Conservation (phyloP, 139 green algal species). For the Marvania coccoides region DNA sequence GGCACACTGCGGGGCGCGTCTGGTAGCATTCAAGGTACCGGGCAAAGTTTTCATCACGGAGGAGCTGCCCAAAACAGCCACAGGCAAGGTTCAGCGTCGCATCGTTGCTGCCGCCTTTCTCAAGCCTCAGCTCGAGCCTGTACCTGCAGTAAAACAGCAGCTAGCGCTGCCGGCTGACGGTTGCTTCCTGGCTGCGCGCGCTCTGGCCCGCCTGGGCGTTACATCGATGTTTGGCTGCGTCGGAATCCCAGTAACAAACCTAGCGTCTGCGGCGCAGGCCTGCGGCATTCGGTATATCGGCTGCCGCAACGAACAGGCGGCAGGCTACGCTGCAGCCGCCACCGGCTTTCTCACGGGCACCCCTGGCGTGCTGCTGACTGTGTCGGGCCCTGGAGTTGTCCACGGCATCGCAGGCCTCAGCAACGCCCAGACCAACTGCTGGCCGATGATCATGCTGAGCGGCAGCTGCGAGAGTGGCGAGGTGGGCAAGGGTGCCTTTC, state of each 20-base stretch:
- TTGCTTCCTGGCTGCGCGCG: slow-evolving; percentile 34
- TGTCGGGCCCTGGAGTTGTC: slow-evolving; percentile 68
- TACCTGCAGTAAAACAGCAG: neutral
- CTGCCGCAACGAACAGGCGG: slow-evolving; percentile 80
- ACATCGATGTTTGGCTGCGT: slow-evolving; percentile 71
- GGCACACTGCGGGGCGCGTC: slow-evolving; percentile 20
- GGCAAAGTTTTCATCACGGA: slow-evolving; percentile 54
- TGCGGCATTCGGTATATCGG: slow-evolving; percentile 70
- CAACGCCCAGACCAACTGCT: slow-evolving; percentile 65
- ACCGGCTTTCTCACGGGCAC: slow-evolving; percentile 63
- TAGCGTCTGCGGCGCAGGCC: slow-evolving; percentile 60
- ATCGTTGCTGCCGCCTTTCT: no score
- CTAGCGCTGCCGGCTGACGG: slow-evolving; percentile 27
- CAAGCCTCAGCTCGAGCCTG: neutral
- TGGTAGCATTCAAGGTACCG: slow-evolving; percentile 74
- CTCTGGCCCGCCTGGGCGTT: slow-evolving; percentile 52
- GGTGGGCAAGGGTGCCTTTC: slow-evolving; percentile 72
- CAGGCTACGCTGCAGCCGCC: slow-evolving; percentile 70
- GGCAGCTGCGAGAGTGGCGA: slow-evolving; percentile 52
- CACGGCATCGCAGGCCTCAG: slow-evolving; percentile 66
- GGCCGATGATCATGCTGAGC: slow-evolving; percentile 69
- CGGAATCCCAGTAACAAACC: slow-evolving; percentile 75
- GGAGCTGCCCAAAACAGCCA: slow-evolving; percentile 69
- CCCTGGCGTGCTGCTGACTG: slow-evolving; percentile 70
- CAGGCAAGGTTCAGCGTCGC: slow-evolving; percentile 78